phyloP scores from a whole-genome alignment of 2,329 filamentous ascomycete species.

The Fusarium sulawesiense region DNA sequence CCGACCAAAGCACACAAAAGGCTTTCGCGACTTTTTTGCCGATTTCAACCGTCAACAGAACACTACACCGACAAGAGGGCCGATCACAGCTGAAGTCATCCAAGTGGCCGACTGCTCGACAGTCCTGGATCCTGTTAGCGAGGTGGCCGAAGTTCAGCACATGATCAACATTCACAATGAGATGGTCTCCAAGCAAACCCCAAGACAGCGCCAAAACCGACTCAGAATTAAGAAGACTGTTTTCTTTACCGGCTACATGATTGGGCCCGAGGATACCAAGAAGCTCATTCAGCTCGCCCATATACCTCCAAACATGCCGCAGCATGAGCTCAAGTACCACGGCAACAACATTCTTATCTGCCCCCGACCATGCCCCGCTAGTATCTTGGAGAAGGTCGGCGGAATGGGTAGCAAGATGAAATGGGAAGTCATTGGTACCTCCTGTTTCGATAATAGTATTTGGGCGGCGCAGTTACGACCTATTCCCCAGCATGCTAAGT shows the following conservation, averaged over 20 bases:
- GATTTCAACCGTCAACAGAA: conserved; percentile 75
- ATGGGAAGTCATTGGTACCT: conserved; percentile 85
- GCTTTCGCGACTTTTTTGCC: conserved; percentile 85
- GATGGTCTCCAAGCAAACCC: conserved; percentile 51
- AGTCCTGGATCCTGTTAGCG: conserved; percentile 79
- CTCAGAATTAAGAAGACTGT: conserved; percentile 86
- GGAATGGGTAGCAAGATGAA: conserved; percentile 85
- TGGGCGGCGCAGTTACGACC: conserved; percentile 89
- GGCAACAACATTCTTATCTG: conserved; percentile 94
- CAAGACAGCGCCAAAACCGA: conserved; percentile 54
- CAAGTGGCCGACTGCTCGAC: conserved; percentile 83
- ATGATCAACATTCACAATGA: conserved; percentile 90
- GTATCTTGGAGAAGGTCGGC: conserved; percentile 84
- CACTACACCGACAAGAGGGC: conserved; percentile 65
- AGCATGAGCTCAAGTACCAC: conserved; percentile 80
- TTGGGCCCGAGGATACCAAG: conserved; percentile 77
- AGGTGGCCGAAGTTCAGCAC: conserved; percentile 86
- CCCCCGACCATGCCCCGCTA: conserved; percentile 76
- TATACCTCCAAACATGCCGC: conserved; percentile 69
- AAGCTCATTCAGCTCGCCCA: conserved; percentile 77
- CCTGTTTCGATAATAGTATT: conserved; percentile 79
- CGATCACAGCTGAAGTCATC: conserved; percentile 82
- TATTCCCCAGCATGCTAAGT: conserved; percentile 71
- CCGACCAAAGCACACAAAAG: conserved; percentile 75
- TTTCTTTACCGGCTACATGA: conserved; percentile 92